Base-by-base conservation (phyloP, 164 flowering plant species). In the Berberis vulgaris region DNA sequence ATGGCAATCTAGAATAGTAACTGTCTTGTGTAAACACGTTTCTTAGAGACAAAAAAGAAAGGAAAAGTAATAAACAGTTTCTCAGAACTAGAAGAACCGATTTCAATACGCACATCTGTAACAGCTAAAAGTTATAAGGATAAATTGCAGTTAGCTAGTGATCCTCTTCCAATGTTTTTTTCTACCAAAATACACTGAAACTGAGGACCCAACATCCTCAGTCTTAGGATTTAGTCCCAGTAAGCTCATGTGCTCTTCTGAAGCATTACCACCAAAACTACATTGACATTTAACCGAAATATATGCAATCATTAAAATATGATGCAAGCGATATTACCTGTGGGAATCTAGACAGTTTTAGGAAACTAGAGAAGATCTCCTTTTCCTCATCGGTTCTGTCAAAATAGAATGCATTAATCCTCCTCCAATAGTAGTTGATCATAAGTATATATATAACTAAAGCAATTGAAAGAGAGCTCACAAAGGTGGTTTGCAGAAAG, bases 401-500 rank as follows among this genome's bases (percentile, higher is more conserved):
- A 76, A 66, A 49, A 60, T 49, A 50, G 59, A 4, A 60, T 11
- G 52, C 39, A 45, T 45, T 50, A 76, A 41, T 60, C 43, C 39
- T 66, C 64, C 41, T 11, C 8, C 13, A 12, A 49, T 8, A 49
- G 13, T 4, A 7, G 26, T 26, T 26, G 26, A 40, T 3, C 5
- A 43, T 39, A 4, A 47, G 7, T 10, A 49, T 12, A 5, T 45
- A 8, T 7, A 7, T 4, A 60, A 58, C 46, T 44, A 57, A 71
- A 3, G 40, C 8, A 0, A 46, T 65, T 9, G 13, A 11, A 66
- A 57, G 53, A 12, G 42, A 65, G 47, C 83, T 81, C 66, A 89
- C 96, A 10, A 52, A 65, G 98, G 96, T 67, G 90, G 90, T 72
- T 84, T 89, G 88, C 97, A 90, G 79, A 93, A 93, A 60, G 78